Base-by-base conservation (phyloP, 176 grass and related monocot genomes). In the sorghum (Sorghum bicolor) region DNA sequence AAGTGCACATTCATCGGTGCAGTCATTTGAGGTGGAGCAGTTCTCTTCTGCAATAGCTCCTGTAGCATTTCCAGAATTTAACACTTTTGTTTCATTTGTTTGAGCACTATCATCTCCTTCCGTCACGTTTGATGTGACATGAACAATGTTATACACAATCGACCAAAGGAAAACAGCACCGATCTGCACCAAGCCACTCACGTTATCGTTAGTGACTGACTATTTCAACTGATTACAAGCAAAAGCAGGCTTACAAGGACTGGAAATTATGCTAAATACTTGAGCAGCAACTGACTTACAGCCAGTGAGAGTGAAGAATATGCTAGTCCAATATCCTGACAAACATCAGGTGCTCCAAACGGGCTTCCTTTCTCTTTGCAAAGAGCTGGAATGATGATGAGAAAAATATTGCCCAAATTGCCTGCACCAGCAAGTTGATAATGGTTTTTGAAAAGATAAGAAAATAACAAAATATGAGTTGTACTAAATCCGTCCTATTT, bases 331-430 rank as follows among this genome's bases (percentile, higher is more conserved):
- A 92, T 87, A 11, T 83, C 87, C 48, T 76, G 76, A 41, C 96
- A 98, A 67, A 76, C 81, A 66, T 87, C 87, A 57, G 91, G 81
- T 38, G 63, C 83, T 74, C 96, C 93, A 63, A 94, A 98, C 0
- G 96, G 96, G 39, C 91, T 98, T 44, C 93, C 91, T 67, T 91
- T 92, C 89, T 98, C 96, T 74, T 98, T 94, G 79, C 93, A 98
- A 62, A 98, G 89, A 78, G 91, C 71, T 83, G 93, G 96, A 69
- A 98, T 82, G 79, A 98, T 82, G 79, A 98, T 94, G 40, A 98
- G 84, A 50, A 94, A 92, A 87, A 95, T 86, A 67, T 92, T 95
- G 61, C 93, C 96, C 74, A 90, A 70, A 65, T 98, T 98, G 20
- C 92, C 90, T 97, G 86, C 82, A 77, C 5, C 72, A 72, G 4